Conservation (phyloP, 257 asterid species). For the Euphrasia confusa region DNA sequence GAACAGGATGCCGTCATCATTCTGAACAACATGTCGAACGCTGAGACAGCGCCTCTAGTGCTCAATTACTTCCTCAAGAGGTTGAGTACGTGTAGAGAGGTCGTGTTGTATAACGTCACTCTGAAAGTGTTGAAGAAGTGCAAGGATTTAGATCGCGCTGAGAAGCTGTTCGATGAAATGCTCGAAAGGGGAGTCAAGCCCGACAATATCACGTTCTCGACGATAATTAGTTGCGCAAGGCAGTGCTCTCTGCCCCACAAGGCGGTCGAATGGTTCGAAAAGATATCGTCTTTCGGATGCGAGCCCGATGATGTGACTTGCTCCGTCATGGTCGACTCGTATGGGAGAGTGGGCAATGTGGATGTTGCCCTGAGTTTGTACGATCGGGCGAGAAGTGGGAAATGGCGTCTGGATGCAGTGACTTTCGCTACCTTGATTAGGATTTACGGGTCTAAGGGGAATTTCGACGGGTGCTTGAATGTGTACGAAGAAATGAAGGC, state of each 20-base stretch:
- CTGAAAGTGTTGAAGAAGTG: conserved; percentile 67
- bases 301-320: conserved; percentile 70
- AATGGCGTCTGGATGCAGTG: conserved; percentile 75
- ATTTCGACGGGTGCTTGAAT: conserved; percentile 90
- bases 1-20: conserved; percentile 69
- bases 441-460: conserved; percentile 60
- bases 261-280: conserved; percentile 87
- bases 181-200: conserved; percentile 67
- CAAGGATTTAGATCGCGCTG: conserved; percentile 55
- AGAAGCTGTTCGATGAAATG: conserved; percentile 59
- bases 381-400: conserved; percentile 76
- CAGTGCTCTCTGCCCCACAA: conserved; percentile 61
- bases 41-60: conserved; percentile 42
- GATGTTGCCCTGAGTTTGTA: conserved; percentile 71
- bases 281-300: conserved; percentile 61
- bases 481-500: conserved; percentile 92
- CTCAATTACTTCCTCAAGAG: conserved; percentile 49
- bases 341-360: conserved; percentile 70
- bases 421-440: conserved; percentile 69
- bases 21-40: conserved; percentile 68
- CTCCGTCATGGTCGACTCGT: conserved; percentile 81
- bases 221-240: conserved; percentile 86
- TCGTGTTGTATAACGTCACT: conserved; percentile 72
- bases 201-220: conserved; percentile 77
- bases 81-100: conserved; percentile 35